Conservation (phyloP, 2,329 filamentous ascomycete genomes). For the Hypoxylon sp. region DNA sequence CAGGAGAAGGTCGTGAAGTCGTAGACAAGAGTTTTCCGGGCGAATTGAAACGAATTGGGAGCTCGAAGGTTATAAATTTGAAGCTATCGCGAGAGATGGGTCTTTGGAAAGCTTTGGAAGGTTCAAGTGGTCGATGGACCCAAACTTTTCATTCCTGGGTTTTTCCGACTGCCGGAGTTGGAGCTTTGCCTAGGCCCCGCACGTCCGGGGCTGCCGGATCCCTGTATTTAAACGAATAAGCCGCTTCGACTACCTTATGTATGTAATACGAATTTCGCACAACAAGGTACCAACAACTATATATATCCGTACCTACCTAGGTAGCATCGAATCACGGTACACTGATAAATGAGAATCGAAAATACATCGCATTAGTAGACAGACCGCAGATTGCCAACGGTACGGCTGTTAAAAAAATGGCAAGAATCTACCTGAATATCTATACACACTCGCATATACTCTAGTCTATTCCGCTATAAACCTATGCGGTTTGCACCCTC, state of each 20-base stretch:
- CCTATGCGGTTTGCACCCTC: constrained; percentile 45
- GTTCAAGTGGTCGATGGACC: constrained; percentile 44
- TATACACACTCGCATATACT: constrained; percentile 45
- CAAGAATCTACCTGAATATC: constrained; percentile 36
- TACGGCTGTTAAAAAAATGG: constrained; percentile 20
- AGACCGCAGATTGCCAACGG: constrained; percentile 13
- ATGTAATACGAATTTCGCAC: background rate
- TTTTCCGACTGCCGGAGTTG: constrained; percentile 49
- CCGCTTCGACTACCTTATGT: background rate
- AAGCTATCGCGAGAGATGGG: constrained; percentile 51
- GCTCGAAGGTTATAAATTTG: constrained; percentile 40
- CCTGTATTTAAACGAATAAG: constrained; percentile 1
- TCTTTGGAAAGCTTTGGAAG: constrained; percentile 52
- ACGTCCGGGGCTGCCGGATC: constrained; percentile 28
- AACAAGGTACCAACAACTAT: background rate
- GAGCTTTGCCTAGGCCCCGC: constrained; percentile 9
- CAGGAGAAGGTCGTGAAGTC: constrained; percentile 3
- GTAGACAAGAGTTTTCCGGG: constrained; percentile 20
- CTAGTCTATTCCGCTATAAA: constrained; percentile 49
- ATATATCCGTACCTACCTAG: background rate
- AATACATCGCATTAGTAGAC: constrained; percentile 35
- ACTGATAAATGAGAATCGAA: constrained; percentile 14
- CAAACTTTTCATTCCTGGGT: constrained; percentile 48
- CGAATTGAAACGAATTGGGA: constrained; percentile 24
- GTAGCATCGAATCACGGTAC: background rate